Base-by-base conservation (phyloP, 1,139 yeast genomes). In the Geotrichum cucujoidarum region DNA sequence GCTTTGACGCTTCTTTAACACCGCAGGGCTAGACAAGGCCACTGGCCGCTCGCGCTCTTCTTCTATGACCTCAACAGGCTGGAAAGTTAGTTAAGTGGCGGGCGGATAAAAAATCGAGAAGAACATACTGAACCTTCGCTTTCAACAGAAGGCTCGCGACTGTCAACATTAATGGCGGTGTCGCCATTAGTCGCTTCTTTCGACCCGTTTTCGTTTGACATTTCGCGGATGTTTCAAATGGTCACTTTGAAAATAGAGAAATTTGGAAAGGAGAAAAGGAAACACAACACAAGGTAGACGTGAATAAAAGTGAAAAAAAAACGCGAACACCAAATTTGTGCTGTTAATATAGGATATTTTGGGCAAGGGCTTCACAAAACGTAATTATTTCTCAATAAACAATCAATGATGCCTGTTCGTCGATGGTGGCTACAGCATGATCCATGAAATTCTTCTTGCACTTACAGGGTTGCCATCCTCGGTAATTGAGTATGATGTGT, bases 381-480 rank as follows among this genome's bases (percentile, higher is more conserved):
- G 21, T 27, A 27, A 20, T 25, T 35, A n/a, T 30, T 30, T 30
- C 14, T 6, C 5, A 30, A 30, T n/a, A 30, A 30, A 6, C 17
- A n/a, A n/a, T n/a, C n/a, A n/a, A n/a, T n/a, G n/a, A n/a, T n/a
- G n/a, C n/a, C n/a, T n/a, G 33, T 30, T 30, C 17, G 7, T n/a
- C 17, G 5, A 6, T 5, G 6, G 33, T n/a, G 33, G 13, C 17
- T 6, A 30, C 13, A 30, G 14, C 25, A 51, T 51, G 53, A 45
- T 51, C 27, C 53, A 51, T 39, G 53, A 51, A 40, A 40, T 51
- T 10, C 42, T 51, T 7, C 36, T 51, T 21, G 59, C 57, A 8
- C 45, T 60, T 40, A 57, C 60, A 4, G 64, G 64, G 11, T 52
- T 53, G 35, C 52, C 50, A 33, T 59, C 63, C 30, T 49, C 56